Percentiles rank a stretch among this genome's conserved stretches.
Evolutionary conservation across 192 early-diverging fungal species (phyloP).

Genomic region (Paraglomus occultum): DNA sequence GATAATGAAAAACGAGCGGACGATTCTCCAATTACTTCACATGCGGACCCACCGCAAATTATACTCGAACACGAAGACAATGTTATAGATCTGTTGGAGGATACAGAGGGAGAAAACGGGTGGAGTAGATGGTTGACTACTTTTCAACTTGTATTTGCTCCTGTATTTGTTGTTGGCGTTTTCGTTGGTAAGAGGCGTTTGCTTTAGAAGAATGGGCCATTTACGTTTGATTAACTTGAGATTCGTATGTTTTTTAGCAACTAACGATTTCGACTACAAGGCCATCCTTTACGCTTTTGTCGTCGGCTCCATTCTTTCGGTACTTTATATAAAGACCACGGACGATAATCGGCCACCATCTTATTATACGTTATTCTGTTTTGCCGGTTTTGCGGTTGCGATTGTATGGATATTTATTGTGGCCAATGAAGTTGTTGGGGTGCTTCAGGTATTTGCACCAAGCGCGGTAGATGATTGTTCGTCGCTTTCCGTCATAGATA

Average conservation of each 20-base stretch:
- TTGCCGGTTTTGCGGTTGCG: constrained; percentile 73
- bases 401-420: constrained; percentile 86
- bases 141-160: constrained; percentile 52
- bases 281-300: constrained; percentile 33
- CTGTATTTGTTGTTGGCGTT: constrained; percentile 52
- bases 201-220: neutral
- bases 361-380: constrained; percentile 49
- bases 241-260: constrained; percentile 26
- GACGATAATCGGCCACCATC: constrained; percentile 40
- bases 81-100: constrained; percentile 17
- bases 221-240: neutral
- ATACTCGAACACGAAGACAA: neutral
- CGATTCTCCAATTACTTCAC: constrained; percentile 7
- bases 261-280: constrained; percentile 28
- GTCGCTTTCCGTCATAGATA: neutral
- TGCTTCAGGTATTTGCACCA: constrained; percentile 54
- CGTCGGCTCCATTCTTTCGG: constrained; percentile 33
- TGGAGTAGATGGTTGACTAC: constrained; percentile 60
- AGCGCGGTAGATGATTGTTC: neutral
- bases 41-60: constrained; percentile 19
- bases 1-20: constrained; percentile 38
- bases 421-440: constrained; percentile 87
- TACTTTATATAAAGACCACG: constrained; percentile 37
- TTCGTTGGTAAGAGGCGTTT: constrained; percentile 31
- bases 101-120: constrained; percentile 31